Evolutionary conservation across 305 asterid genomes (phyloP), one percentile per base, ranked within the genome.

Genomic region (Rubia tinctorum): DNA sequence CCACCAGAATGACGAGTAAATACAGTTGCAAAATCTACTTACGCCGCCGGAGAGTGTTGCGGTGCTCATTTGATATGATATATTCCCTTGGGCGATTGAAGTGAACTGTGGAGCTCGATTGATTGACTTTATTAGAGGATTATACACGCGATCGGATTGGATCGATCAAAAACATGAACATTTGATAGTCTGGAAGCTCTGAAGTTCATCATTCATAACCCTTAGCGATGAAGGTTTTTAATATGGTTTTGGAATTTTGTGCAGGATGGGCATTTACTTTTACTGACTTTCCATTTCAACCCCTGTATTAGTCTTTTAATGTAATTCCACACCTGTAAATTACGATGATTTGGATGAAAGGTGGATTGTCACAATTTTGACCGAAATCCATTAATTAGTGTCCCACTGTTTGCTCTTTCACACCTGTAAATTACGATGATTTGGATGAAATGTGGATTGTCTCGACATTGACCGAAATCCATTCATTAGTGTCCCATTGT

Each of bases 41-140:
- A 77, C 80, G 69, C 69, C 76, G 61, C 73, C 76, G 45, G 76
- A 55, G 39, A 71, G 72, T 76, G 73, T 53, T 71, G 73, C 42
- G 44, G 80, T 42, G 73, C 76, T 77, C 80, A 77, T 77, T 4
- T 20, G 76, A 73, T 73, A 71, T 45, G 69, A 44, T 9, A 62
- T 17, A 12, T 10, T 27, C 20, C 23, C 40, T 44, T 72, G 5
- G 17, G 23, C 39, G 70, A 72, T 62, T 39, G 12, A 2, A 40
- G 8, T 44, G 23, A 27, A 8, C 4, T 39, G 5, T 6, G 44
- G 66, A 45, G 22, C 56, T 64, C 17, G 64, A 73, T 49, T 73
- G 11, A 0, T 66, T 55, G 37, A 66, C 34, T 66, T 40, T 13
- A n/a, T 0, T 5, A 13, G 6, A 20, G 9, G 9, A 18, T 66